These are phyloP conservation scores for Tolypocladium tundrense DNA, from an alignment of 2,329 filamentous ascomycete genomes.

Conservation along the genomic window DNA sequence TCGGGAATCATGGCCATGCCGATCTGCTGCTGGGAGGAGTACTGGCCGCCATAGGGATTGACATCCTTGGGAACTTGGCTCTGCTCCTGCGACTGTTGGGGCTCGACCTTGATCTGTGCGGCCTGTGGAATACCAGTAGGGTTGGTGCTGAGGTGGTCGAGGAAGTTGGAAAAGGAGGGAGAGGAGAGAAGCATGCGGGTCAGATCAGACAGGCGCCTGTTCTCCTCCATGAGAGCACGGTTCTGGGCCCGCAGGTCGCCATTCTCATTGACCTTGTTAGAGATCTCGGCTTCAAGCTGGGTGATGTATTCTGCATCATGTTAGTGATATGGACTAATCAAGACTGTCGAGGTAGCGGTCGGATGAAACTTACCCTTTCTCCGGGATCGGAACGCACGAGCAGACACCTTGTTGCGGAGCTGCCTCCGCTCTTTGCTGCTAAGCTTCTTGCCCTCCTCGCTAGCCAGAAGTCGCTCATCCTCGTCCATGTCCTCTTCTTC, in stretches of 20 bases:
- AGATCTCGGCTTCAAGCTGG: slow-evolving; percentile 85
- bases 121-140: slow-evolving; percentile 33
- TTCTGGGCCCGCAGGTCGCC: slow-evolving; percentile 75
- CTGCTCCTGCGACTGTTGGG: slow-evolving; percentile 30
- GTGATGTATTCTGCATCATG: slow-evolving; percentile 73
- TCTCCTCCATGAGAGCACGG: slow-evolving; percentile 72
- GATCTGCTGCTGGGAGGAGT: slow-evolving; percentile 54
- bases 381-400: slow-evolving; percentile 91
- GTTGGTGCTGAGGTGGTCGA: slow-evolving; percentile 59
- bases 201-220: slow-evolving; percentile 66
- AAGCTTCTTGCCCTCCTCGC: slow-evolving; percentile 98
- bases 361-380: slow-evolving; percentile 69
- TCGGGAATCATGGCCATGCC: slow-evolving; percentile 80
- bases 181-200: slow-evolving; percentile 76
- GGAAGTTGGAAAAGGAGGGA: slow-evolving; percentile 71
- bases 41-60: slow-evolving; percentile 47
- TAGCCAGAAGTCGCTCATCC: slow-evolving; percentile 86
- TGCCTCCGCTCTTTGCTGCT: slow-evolving; percentile 94
- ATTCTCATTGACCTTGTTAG: slow-evolving; percentile 72
- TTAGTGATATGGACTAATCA: background rate
- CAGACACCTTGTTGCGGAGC: slow-evolving; percentile 97
- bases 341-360: too few species aligned
- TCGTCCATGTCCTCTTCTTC: slow-evolving; percentile 99
- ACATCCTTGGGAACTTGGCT: slow-evolving; percentile 54
- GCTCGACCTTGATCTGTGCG: slow-evolving; percentile 26